Percentiles rank a stretch among this genome's conserved stretches.
Evolutionary conservation across 1,284 basidiomycete species (phyloP).

Genomic region (Porogramme epimiltina): DNA sequence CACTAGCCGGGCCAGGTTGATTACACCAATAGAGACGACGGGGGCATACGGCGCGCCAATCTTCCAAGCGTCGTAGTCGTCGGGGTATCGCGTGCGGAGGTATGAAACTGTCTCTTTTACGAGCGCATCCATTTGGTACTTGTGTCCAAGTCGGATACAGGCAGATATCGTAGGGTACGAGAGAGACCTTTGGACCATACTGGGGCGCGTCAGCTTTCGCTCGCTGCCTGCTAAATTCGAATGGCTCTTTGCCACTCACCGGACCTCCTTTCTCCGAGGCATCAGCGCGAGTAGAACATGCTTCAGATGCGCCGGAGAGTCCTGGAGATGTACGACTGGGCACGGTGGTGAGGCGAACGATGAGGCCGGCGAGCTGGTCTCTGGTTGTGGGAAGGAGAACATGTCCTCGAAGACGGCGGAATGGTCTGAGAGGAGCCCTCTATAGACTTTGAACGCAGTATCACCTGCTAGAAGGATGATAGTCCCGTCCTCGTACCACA

Average conservation of each 20-base stretch:
- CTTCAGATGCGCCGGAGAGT: neutral
- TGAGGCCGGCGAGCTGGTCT: neutral
- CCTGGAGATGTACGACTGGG: neutral
- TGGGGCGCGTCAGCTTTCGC: too few relatives aligned
- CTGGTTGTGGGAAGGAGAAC: slow-evolving; percentile 8
- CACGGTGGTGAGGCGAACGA: too few relatives aligned
- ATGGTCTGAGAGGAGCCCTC: slow-evolving; percentile 3
- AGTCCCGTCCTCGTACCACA: slow-evolving; percentile 13
- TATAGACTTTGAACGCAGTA: slow-evolving; percentile 1
- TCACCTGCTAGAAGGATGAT: slow-evolving; percentile 4
- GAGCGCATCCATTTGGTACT: slow-evolving; percentile 4
- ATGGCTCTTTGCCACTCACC: too few relatives aligned
- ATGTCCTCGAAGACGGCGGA: slow-evolving; percentile 9
- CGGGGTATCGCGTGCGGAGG: neutral
- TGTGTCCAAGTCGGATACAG: slow-evolving; percentile 4
- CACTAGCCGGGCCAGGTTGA: slow-evolving; percentile 2
- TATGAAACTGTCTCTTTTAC: neutral
- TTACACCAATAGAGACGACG: neutral
- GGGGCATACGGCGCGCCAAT: too few relatives aligned
- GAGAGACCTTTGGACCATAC: neutral
- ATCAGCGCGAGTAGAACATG: too few relatives aligned
- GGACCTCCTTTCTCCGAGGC: too few relatives aligned
- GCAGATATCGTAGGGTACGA: neutral
- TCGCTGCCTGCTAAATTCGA: too few relatives aligned
- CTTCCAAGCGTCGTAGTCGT: neutral